phyloP scores from a whole-genome alignment of 2,329 filamentous ascomycete species.

The Colletotrichum higginsianum region DNA sequence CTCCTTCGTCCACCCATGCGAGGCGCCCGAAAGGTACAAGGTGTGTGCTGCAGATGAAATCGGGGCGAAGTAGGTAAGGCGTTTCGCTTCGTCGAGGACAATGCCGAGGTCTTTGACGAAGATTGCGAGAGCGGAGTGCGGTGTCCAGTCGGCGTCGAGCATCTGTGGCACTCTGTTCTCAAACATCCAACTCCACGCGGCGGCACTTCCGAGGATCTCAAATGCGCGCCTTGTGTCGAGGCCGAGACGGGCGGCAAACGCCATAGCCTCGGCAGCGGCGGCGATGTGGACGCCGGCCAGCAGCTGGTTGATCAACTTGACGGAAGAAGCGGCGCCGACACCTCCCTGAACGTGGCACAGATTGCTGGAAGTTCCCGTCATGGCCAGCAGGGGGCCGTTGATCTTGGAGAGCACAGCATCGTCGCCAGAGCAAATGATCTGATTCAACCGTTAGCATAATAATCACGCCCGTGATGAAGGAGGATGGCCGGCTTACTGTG shows the following conservation, averaged over 20 bases:
- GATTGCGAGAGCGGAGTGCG: constrained; percentile 53
- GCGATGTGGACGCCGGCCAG: constrained; percentile 72
- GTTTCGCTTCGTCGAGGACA: constrained; percentile 51
- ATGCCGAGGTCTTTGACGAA: constrained; percentile 54
- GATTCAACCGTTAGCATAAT: constrained; percentile 7
- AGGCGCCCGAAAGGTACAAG: constrained; percentile 51
- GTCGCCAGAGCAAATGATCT: constrained; percentile 54
- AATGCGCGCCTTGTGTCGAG: constrained; percentile 64
- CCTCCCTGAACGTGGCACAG: constrained; percentile 65
- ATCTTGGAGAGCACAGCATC: constrained; percentile 45
- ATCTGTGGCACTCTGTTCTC: constrained; percentile 54
- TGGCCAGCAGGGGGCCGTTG: constrained; percentile 49
- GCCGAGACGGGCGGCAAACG: constrained; percentile 67
- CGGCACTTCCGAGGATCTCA: constrained; percentile 61
- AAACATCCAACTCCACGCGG: constrained; percentile 56
- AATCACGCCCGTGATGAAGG: no score
- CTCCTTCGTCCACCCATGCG: constrained; percentile 52
- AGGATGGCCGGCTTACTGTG: constrained; percentile 46
- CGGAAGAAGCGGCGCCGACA: constrained; percentile 67
- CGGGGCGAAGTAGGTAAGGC: constrained; percentile 47
- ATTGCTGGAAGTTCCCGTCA: constrained; percentile 51
- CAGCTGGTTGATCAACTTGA: constrained; percentile 72
- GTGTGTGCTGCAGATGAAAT: constrained; percentile 51
- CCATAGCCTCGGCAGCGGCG: constrained; percentile 69
- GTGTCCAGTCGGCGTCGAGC: constrained; percentile 54